Percentiles rank a stretch among this genome's conserved stretches.
These are phyloP conservation scores for Sugiyamaella pinicola DNA, from an alignment of 1,139 yeast species.

Conservation along the genomic window DNA sequence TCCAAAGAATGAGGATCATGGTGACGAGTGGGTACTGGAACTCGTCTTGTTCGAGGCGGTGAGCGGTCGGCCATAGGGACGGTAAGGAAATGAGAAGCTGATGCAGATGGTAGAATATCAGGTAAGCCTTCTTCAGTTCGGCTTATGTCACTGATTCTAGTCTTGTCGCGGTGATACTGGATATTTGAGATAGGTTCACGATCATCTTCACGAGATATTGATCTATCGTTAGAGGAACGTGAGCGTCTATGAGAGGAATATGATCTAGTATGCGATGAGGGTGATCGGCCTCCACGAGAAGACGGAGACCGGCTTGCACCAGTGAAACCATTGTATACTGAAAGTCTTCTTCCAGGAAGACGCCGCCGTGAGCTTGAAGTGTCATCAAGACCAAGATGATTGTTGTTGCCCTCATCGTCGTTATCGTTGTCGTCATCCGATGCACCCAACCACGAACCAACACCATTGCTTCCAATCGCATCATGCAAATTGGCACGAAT, in stretches of 20 bases:
- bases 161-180: neutral
- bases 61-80: slow-evolving; percentile 1
- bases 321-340: neutral
- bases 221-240: neutral
- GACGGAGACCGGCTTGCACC: neutral
- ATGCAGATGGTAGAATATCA: neutral
- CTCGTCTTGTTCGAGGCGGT: neutral
- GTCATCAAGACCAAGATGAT: neutral
- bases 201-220: slow-evolving; percentile 1
- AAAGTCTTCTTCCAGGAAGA: neutral
- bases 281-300: neutral
- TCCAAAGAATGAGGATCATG: neutral
- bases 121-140: slow-evolving; percentile 10
- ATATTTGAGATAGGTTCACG: neutral
- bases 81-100: slow-evolving; percentile 1
- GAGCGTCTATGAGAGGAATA: neutral
- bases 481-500: slow-evolving; percentile 33
- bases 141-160: slow-evolving; percentile 2
- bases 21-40: neutral
- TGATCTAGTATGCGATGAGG: neutral
- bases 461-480: slow-evolving; percentile 34
- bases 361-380: neutral
- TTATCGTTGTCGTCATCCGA: slow-evolving; percentile 14
- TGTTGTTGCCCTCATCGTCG: neutral
- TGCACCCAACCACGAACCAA: slow-evolving; percentile 31